A percentile compares a stretch with the other conserved stretches of the same genome.
Evolutionary conservation across 148 eudicot genomes (phyloP).

Genomic region (Simmondsia chinensis): DNA sequence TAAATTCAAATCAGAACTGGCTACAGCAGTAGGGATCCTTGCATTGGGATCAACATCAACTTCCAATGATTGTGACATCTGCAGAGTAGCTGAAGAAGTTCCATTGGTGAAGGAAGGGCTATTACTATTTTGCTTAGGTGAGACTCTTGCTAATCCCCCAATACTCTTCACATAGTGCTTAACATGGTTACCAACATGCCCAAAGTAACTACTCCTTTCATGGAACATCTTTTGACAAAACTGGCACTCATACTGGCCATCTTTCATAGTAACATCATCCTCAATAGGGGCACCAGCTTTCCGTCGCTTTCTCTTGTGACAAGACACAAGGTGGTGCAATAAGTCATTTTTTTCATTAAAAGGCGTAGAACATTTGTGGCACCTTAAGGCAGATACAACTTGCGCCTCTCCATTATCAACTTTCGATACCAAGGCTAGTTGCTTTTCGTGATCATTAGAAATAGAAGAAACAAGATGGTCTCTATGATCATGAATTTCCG

Average conservation of each 20-base stretch:
- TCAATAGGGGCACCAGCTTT: constrained; percentile 47
- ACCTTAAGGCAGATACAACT: constrained; percentile 27
- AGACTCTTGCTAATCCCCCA: constrained; percentile 27
- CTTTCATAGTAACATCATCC: constrained; percentile 47
- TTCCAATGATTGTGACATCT: constrained; percentile 13
- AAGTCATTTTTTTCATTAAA: constrained; percentile 44
- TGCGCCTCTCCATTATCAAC: constrained; percentile 21
- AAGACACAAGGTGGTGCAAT: constrained; percentile 53
- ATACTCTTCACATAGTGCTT: constrained; percentile 47
- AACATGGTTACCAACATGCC: constrained; percentile 71
- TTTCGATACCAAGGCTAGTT: constrained; percentile 14
- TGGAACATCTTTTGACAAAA: constrained; percentile 59
- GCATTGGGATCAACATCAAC: constrained; percentile 18
- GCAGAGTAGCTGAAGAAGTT: constrained; percentile 16
- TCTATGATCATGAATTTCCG: too few relatives aligned
- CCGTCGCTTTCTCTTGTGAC: constrained; percentile 57
- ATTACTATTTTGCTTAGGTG: constrained; percentile 18
- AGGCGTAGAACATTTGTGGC: constrained; percentile 49
- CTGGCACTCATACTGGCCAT: constrained; percentile 67
- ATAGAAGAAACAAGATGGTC: constrained; percentile 8
- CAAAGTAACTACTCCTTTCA: constrained; percentile 63
- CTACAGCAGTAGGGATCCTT: constrained; percentile 15
- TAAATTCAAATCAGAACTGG: constrained; percentile 11
- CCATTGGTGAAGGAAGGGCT: constrained; percentile 18
- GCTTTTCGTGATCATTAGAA: constrained; percentile 27